A percentile compares a stretch with the other conserved stretches of the same genome.
Conservation (phyloP, 2,329 filamentous ascomycete genomes). For the Gnomoniopsis smithogilvyi region DNA sequence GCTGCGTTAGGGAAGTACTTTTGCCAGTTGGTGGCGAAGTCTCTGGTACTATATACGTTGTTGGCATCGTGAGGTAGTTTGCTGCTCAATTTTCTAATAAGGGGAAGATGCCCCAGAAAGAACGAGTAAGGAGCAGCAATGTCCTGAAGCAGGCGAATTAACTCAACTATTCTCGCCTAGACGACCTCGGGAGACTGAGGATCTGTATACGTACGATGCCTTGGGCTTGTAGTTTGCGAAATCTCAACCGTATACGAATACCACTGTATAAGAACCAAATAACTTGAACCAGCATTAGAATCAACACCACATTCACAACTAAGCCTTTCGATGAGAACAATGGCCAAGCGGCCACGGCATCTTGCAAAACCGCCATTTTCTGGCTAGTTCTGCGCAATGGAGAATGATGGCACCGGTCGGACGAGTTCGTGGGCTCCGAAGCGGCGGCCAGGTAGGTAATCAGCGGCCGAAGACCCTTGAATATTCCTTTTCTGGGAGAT, state of each 20-base stretch:
- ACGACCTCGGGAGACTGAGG: not conserved
- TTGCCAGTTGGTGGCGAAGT: slow-evolving; percentile 10
- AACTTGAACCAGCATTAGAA: not conserved
- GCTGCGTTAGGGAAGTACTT: slow-evolving; percentile 15
- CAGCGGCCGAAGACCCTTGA: too few species aligned
- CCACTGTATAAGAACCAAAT: not conserved
- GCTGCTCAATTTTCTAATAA: not conserved
- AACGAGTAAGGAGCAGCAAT: slow-evolving; percentile 1
- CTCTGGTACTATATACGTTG: not conserved
- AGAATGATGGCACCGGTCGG: too few species aligned
- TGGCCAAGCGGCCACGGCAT: not conserved
- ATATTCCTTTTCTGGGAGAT: too few species aligned
- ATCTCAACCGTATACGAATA: not conserved
- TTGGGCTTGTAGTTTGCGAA: slow-evolving; percentile 1
- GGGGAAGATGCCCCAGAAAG: slow-evolving; percentile 1
- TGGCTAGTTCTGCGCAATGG: not conserved
- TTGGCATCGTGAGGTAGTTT: slow-evolving; percentile 1
- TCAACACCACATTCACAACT: not conserved
- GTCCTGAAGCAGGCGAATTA: not conserved
- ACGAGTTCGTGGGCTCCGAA: too few species aligned
- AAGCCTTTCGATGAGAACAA: not conserved
- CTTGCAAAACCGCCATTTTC: not conserved
- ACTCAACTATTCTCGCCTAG: not conserved
- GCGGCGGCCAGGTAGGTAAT: too few species aligned
- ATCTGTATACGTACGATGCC: not conserved